A percentile compares a stretch with the other conserved stretches of the same genome.
Conservation (phyloP, 208 protist species). For the Borovskyia barvae region DNA sequence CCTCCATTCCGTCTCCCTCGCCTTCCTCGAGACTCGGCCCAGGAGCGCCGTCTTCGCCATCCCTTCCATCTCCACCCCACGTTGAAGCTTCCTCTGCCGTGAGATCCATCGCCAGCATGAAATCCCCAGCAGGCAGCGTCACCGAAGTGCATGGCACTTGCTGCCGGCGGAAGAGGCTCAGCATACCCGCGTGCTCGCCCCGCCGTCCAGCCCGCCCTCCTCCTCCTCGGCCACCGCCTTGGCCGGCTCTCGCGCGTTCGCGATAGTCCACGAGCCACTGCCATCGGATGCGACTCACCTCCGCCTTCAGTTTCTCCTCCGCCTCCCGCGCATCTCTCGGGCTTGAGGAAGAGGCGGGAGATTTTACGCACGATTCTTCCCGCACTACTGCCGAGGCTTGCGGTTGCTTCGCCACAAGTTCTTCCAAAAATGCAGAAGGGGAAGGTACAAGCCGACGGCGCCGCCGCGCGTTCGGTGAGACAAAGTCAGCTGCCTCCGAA, state of each 20-base stretch:
- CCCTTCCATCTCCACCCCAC: background rate
- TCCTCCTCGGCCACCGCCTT: conserved; percentile 16
- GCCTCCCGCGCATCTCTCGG: conserved; percentile 1
- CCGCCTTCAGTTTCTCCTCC: conserved; percentile 6
- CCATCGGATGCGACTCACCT: conserved; percentile 26
- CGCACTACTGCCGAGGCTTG: background rate
- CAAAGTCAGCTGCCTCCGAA: background rate
- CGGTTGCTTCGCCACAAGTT: conserved; percentile 7
- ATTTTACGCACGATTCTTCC: no score
- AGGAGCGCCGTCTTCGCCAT: background rate
- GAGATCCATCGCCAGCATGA: conserved; percentile 46
- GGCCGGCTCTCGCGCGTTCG: conserved; percentile 37
- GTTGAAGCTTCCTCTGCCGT: background rate
- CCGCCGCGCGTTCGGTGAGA: background rate
- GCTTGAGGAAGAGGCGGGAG: background rate
- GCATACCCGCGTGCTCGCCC: conserved; percentile 40
- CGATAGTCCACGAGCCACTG: conserved; percentile 72
- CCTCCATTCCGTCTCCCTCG: background rate
- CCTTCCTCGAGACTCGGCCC: background rate
- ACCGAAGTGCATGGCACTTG: conserved; percentile 37
- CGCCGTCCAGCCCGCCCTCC: conserved; percentile 6
- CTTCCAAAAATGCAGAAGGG: conserved; percentile 24
- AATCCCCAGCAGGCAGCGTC: conserved; percentile 70
- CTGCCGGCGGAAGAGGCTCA: conserved; percentile 34
- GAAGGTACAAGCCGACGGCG: conserved; percentile 17